Percentiles rank a stretch among this genome's conserved stretches.
Evolutionary conservation across 176 grass and related monocot genomes (phyloP).

Genomic region (Carex scoparia): DNA sequence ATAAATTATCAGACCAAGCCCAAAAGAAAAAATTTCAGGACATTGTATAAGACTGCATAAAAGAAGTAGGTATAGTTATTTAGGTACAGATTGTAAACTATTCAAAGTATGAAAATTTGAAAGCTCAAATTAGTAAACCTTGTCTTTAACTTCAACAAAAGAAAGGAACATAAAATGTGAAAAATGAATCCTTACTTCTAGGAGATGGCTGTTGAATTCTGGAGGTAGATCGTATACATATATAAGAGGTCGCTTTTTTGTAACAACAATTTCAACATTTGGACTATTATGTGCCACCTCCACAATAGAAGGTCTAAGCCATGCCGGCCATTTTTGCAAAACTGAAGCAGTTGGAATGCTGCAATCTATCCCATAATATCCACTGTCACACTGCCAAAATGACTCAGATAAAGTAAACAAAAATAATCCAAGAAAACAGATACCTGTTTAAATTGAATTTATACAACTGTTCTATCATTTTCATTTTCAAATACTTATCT

Average conservation of each 20-base stretch:
- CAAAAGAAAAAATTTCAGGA: not conserved
- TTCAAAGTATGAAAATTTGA: not conserved
- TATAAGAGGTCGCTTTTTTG: conserved; percentile 78
- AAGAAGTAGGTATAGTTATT: not conserved
- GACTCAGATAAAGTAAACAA: conserved; percentile 34
- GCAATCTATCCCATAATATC: conserved; percentile 98
- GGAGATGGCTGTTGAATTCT: conserved; percentile 83
- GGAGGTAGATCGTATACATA: conserved; percentile 98
- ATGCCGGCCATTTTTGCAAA: conserved; percentile 55
- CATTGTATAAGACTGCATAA: not conserved
- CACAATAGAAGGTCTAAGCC: conserved; percentile 44
- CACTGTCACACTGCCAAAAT: conserved; percentile 69
- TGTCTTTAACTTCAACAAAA: not conserved
- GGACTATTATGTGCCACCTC: conserved; percentile 21
- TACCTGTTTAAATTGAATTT: not conserved
- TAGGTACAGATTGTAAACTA: not conserved
- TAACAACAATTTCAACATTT: conserved; percentile 45
- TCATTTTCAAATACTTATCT: not conserved
- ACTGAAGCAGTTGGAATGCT: conserved; percentile 70
- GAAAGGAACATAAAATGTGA: conserved; percentile 5
- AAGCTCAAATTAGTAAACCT: not conserved
- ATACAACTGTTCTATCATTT: conserved; percentile 1
- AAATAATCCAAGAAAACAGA: not conserved
- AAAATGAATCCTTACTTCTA: conserved; percentile 62
- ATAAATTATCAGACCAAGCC: not conserved